phyloP scores from a whole-genome alignment of 805 yeast species.

The Cyberlindnera xishuangbannaensis region DNA sequence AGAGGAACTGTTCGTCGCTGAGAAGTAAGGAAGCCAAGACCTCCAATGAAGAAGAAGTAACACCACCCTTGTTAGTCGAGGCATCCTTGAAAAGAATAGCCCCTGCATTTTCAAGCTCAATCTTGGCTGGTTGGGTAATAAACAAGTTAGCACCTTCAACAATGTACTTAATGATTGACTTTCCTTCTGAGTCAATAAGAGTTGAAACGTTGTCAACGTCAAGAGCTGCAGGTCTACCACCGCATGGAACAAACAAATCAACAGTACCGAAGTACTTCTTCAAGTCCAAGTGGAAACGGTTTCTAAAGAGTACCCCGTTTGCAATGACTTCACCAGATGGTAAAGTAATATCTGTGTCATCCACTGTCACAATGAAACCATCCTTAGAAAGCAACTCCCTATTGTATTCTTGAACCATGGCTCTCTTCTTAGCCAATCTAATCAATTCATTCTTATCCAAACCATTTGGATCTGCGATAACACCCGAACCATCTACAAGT shows the following conservation, averaged over 20 bases:
- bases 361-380: constrained; percentile 82
- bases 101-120: constrained; percentile 82
- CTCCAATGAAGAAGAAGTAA: constrained; percentile 92
- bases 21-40: constrained; percentile 91
- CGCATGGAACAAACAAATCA: constrained; percentile 94
- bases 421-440: constrained; percentile 72
- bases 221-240: constrained; percentile 97
- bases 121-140: constrained; percentile 90
- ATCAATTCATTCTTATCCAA: constrained; percentile 72
- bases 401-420: constrained; percentile 69
- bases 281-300: constrained; percentile 75
- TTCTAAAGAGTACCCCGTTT: constrained; percentile 87
- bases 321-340: constrained; percentile 70
- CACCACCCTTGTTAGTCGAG: constrained; percentile 97
- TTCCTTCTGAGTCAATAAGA: constrained; percentile 74
- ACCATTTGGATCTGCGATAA: constrained; percentile 86
- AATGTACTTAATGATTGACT: constrained; percentile 73
- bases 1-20: constrained; percentile 75
- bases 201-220: constrained; percentile 74
- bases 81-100: constrained; percentile 89
- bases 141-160: constrained; percentile 98
- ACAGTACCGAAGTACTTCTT: constrained; percentile 58
- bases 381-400: constrained; percentile 54
- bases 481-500: constrained; percentile 94
- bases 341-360: constrained; percentile 70